phyloP scores from a whole-genome alignment of 371 early-diverging fungal species.

The Catenaria anguillulae region DNA sequence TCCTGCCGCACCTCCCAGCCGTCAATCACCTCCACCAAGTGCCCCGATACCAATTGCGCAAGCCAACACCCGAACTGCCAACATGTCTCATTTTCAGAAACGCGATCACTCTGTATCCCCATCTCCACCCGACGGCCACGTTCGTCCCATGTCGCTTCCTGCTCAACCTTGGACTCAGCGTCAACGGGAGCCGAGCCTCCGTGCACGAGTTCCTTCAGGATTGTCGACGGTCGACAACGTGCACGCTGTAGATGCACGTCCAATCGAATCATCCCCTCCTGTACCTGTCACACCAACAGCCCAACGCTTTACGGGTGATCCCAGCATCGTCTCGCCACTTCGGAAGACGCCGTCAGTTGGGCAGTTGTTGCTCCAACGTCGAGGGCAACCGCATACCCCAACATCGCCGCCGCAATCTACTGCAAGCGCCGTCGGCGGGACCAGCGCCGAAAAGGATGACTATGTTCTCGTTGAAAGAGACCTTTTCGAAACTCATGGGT shows the following conservation, averaged over 20 bases:
- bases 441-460: conserved; percentile 34
- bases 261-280: not conserved
- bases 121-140: conserved; percentile 14
- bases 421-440: not conserved
- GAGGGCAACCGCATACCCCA: not conserved
- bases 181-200: not conserved
- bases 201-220: not conserved
- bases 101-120: conserved; percentile 3
- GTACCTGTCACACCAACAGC: not conserved
- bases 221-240: not conserved
- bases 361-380: not conserved
- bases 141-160: not conserved
- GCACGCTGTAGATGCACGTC: not conserved
- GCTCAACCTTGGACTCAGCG: not conserved
- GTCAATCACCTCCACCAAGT: too few relatives aligned
- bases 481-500: conserved; percentile 67
- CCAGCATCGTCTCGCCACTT: not conserved
- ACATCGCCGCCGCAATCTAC: not conserved
- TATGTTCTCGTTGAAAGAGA: conserved; percentile 75
- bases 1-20: not conserved
- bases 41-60: not conserved
- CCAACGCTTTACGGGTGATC: too few relatives aligned
- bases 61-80: not conserved
- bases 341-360: not conserved
- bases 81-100: not conserved